Percentiles rank a stretch among this genome's conserved stretches.
Conservation (phyloP, 2,329 filamentous ascomycete genomes). For the Trichoderma breve region DNA sequence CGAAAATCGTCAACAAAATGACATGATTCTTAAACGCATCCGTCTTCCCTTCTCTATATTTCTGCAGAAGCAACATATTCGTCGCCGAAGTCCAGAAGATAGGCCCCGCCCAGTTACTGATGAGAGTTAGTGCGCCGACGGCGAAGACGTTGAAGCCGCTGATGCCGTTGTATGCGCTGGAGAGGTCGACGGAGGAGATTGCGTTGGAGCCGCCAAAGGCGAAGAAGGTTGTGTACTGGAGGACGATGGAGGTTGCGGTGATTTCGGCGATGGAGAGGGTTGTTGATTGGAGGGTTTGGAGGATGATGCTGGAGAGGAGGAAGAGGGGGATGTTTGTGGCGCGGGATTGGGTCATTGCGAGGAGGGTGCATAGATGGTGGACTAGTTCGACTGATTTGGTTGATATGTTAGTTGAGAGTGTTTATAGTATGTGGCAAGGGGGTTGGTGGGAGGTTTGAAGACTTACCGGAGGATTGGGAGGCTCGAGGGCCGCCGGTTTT, state of each 20-base stretch:
- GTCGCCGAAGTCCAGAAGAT: slow-evolving; percentile 80
- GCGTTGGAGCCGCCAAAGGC: slow-evolving; percentile 88
- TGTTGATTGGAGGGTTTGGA: slow-evolving; percentile 48
- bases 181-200: slow-evolving; percentile 92
- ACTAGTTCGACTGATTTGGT: slow-evolving; percentile 43
- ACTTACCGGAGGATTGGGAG: slow-evolving; percentile 33
- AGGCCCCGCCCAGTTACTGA: slow-evolving; percentile 87
- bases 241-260: slow-evolving; percentile 68
- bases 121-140: slow-evolving; percentile 80
- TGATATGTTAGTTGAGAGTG: background rate
- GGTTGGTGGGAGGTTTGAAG: background rate
- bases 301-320: slow-evolving; percentile 66
- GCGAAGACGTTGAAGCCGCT: slow-evolving; percentile 73
- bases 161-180: slow-evolving; percentile 92
- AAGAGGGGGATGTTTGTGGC: slow-evolving; percentile 83
- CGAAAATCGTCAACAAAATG: slow-evolving; percentile 67
- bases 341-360: slow-evolving; percentile 84
- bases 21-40: slow-evolving; percentile 52
- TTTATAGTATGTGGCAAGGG: too few relatives aligned
- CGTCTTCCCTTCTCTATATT: slow-evolving; percentile 27
- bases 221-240: slow-evolving; percentile 85
- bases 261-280: slow-evolving; percentile 56
- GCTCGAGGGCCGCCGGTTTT: slow-evolving; percentile 28
- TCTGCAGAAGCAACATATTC: slow-evolving; percentile 55
- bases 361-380: slow-evolving; percentile 71